phyloP scores from a whole-genome alignment of 306 rosid species.

The Gillenia trifoliata region DNA sequence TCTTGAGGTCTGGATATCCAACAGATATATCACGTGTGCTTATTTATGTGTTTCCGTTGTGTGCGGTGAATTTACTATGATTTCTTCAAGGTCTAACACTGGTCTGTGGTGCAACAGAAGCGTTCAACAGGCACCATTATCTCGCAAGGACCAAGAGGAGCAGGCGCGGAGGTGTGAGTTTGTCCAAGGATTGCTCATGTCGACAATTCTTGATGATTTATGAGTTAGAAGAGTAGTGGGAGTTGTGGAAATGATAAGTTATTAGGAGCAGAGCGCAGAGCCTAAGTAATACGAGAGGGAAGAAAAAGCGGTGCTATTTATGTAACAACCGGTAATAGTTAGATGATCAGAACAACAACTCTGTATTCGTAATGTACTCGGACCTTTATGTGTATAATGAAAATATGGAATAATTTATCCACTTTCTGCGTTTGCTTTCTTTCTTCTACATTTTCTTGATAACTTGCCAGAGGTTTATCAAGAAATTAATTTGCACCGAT shows the following conservation, averaged over 20 bases:
- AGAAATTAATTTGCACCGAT: neutral
- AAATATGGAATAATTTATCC: slow-evolving; percentile 36
- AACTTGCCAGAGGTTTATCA: neutral
- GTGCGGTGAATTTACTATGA: neutral
- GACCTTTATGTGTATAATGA: slow-evolving; percentile 39
- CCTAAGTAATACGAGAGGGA: slow-evolving; percentile 15
- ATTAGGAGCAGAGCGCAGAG: slow-evolving; percentile 25
- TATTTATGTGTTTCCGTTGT: neutral
- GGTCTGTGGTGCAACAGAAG: slow-evolving; percentile 43
- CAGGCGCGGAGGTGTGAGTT: slow-evolving; percentile 67
- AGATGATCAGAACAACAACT: slow-evolving; percentile 23
- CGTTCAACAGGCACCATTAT: slow-evolving; percentile 31
- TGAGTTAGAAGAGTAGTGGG: slow-evolving; percentile 19
- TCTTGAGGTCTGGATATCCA: neutral
- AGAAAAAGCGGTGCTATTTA: slow-evolving; percentile 23
- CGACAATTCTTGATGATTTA: slow-evolving; percentile 67
- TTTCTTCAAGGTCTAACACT: neutral
- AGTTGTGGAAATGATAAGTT: neutral
- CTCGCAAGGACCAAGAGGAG: slow-evolving; percentile 64
- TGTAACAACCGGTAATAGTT: slow-evolving; percentile 35
- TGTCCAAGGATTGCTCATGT: slow-evolving; percentile 70
- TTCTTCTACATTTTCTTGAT: neutral
- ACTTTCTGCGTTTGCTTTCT: slow-evolving; percentile 1
- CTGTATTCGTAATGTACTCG: slow-evolving; percentile 30
- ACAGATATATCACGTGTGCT: neutral